Percentiles rank a stretch among this genome's conserved stretches.
phyloP scores from a whole-genome alignment of 352 stramenopile genomes.

The Phytophthora cactorum region DNA sequence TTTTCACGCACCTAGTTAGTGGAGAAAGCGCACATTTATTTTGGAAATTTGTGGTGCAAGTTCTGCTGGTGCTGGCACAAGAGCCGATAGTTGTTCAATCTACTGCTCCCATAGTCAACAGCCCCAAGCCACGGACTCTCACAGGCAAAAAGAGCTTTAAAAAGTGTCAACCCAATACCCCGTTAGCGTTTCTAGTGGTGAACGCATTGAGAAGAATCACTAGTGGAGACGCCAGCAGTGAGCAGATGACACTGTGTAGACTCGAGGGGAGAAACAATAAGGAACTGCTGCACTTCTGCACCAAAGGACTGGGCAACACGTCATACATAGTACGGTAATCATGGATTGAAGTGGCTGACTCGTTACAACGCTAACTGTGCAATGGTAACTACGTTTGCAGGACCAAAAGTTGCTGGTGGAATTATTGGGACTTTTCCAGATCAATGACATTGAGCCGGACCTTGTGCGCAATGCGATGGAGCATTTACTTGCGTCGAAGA shows the following conservation, averaged over 20 bases:
- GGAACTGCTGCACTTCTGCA: slow-evolving; percentile 44
- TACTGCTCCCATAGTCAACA: not conserved
- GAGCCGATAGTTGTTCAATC: not conserved
- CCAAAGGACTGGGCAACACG: slow-evolving; percentile 18
- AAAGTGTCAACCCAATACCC: slow-evolving; percentile 53
- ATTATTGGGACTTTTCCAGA: slow-evolving; percentile 60
- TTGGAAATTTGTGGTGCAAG: slow-evolving; percentile 47
- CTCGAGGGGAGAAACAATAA: slow-evolving; percentile 34
- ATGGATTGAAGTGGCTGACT: not conserved
- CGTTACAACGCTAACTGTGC: not conserved
- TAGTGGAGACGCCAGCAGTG: not conserved
- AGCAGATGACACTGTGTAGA: slow-evolving; percentile 18
- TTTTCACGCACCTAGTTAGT: slow-evolving; percentile 25
- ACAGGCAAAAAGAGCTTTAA: slow-evolving; percentile 35
- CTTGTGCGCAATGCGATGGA: slow-evolving; percentile 31
- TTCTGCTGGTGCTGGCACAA: slow-evolving; percentile 46
- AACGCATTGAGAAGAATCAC: slow-evolving; percentile 55
- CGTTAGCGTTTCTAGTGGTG: slow-evolving; percentile 60
- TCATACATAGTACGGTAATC: slow-evolving; percentile 15
- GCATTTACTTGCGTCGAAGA: slow-evolving; percentile 47
- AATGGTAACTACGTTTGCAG: slow-evolving; percentile 15
- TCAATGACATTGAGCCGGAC: slow-evolving; percentile 35
- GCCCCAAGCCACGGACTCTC: not conserved
- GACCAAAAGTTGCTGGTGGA: slow-evolving; percentile 69
- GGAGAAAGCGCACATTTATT: slow-evolving; percentile 17